phyloP scores from a whole-genome alignment of 768 basidiomycete species.

The Tricholoma furcatifolium region DNA sequence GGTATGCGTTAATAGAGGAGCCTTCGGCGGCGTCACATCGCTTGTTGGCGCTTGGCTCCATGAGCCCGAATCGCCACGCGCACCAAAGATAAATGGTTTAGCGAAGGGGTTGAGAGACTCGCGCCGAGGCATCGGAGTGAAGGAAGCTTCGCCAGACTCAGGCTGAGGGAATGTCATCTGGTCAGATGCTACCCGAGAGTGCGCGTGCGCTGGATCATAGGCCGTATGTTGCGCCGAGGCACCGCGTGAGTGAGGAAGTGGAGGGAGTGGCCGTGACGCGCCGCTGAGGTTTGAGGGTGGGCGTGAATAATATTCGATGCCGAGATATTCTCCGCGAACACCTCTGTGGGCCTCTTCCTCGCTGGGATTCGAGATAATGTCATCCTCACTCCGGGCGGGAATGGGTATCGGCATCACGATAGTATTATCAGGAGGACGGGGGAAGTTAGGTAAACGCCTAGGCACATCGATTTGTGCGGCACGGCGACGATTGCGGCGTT shows the following conservation, averaged over 20 bases:
- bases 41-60: slow-evolving; percentile 33
- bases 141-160: slow-evolving; percentile 20
- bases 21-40: slow-evolving; percentile 31
- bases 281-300: slow-evolving; percentile 44
- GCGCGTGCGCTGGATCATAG: slow-evolving; percentile 61
- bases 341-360: slow-evolving; percentile 55
- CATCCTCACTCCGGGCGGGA: slow-evolving; percentile 38
- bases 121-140: slow-evolving; percentile 23
- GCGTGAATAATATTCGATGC: slow-evolving; percentile 45
- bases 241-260: slow-evolving; percentile 63
- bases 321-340: slow-evolving; percentile 41
- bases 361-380: slow-evolving; percentile 84
- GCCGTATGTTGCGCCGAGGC: slow-evolving; percentile 59
- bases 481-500: slow-evolving; percentile 58
- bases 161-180: slow-evolving; percentile 24
- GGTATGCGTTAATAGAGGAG: slow-evolving; percentile 35
- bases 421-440: slow-evolving; percentile 63
- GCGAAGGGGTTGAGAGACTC: slow-evolving; percentile 74
- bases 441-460: slow-evolving; percentile 76
- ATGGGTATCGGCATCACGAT: slow-evolving; percentile 35
- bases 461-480: slow-evolving; percentile 57
- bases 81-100: slow-evolving; percentile 82
- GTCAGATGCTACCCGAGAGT: slow-evolving; percentile 56
- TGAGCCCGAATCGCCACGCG: slow-evolving; percentile 29
- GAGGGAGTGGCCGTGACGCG: slow-evolving; percentile 52